Conservation (phyloP, 805 yeast species). For the Schwanniomyces polymorphus region DNA sequence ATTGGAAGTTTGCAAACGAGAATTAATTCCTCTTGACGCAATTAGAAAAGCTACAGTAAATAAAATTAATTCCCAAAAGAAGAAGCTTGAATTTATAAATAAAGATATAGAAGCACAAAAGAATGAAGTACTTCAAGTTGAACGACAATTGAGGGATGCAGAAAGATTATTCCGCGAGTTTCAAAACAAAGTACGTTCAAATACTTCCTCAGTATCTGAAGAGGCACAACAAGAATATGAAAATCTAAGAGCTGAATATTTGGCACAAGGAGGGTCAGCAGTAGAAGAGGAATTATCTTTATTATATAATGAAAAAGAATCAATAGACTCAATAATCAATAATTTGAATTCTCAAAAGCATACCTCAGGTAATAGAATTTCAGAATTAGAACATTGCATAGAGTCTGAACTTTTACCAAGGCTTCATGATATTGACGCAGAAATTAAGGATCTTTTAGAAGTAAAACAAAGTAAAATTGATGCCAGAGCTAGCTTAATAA, state of each 20-base stretch:
- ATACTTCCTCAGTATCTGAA: slow-evolving; percentile 36
- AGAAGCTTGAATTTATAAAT: slow-evolving; percentile 49
- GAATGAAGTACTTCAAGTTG: slow-evolving; percentile 37
- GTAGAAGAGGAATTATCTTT: slow-evolving; percentile 50
- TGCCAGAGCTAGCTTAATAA: slow-evolving; percentile 25
- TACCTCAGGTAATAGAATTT: slow-evolving; percentile 37
- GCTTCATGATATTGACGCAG: slow-evolving; percentile 24
- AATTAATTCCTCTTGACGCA: slow-evolving; percentile 62
- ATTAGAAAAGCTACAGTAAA: slow-evolving; percentile 48
- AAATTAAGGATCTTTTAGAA: slow-evolving; percentile 30
- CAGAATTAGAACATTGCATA: slow-evolving; percentile 35
- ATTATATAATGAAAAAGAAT: slow-evolving; percentile 44
- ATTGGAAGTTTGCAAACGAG: slow-evolving; percentile 47
- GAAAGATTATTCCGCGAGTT: slow-evolving; percentile 29
- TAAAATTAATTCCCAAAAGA: slow-evolving; percentile 47
- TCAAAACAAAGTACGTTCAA: slow-evolving; percentile 19
- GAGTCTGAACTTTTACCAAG: slow-evolving; percentile 38
- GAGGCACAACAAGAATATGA: slow-evolving; percentile 61
- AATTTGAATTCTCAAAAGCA: slow-evolving; percentile 31
- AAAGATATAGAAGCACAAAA: slow-evolving; percentile 56
- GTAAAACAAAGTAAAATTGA: slow-evolving; percentile 24
- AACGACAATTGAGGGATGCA: slow-evolving; percentile 49
- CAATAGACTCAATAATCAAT: slow-evolving; percentile 26
- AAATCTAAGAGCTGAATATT: slow-evolving; percentile 52
- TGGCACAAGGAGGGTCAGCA: slow-evolving; percentile 57